phyloP scores from a whole-genome alignment of 140 eudicot genomes.

The Oenanthe javanica region DNA sequence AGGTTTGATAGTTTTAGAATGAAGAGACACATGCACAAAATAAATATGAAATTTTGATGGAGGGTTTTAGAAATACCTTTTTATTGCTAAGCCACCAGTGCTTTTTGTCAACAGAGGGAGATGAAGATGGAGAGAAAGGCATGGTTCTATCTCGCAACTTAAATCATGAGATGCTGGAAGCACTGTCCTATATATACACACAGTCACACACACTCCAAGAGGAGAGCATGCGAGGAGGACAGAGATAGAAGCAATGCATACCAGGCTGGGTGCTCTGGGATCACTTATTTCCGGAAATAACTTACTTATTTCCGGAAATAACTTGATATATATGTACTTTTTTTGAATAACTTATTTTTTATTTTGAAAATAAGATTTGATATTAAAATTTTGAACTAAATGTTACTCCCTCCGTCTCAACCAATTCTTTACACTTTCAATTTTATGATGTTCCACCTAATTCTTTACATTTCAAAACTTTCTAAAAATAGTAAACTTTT shows the following conservation, averaged over 20 bases:
- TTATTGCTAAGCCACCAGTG: conserved; percentile 67
- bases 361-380: too few species aligned
- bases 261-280: neutral
- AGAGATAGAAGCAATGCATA: neutral
- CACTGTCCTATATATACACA: neutral
- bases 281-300: too few species aligned
- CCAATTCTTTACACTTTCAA: too few species aligned
- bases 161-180: neutral
- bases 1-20: neutral
- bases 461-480: too few species aligned
- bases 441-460: too few species aligned
- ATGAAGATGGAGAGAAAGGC: conserved; percentile 37
- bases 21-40: neutral
- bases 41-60: neutral
- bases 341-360: too few species aligned
- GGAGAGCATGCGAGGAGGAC: conserved; percentile 1
- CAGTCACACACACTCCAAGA: neutral
- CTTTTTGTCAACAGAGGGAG: conserved; percentile 31
- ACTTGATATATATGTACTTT: too few species aligned
- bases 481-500: too few species aligned
- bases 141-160: conserved; percentile 24
- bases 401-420: too few species aligned
- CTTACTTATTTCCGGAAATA: too few species aligned
- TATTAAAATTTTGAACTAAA: too few species aligned
- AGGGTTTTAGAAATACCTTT: conserved; percentile 38